A percentile compares a stretch with the other conserved stretches of the same genome.
phyloP scores from a whole-genome alignment of 129 eudicot species.

The carrot (Daucus carota) region DH1_v3.0 NC_030387.2:30932001-30932500 shows the following conservation, averaged over 20 bases:
- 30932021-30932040: background rate
- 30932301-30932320: background rate
- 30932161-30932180: background rate
- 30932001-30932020: background rate
- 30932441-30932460: constrained; percentile 30
- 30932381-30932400: background rate
- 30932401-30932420: background rate
- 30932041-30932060: background rate
- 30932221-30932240: background rate
- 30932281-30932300: background rate
- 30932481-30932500: constrained; percentile 27
- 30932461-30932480: constrained; percentile 25
- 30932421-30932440: background rate
- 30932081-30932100: background rate
- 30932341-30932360: background rate
- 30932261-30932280: background rate
- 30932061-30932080: background rate
- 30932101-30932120: background rate
- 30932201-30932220: background rate
- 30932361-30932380: background rate
- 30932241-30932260: background rate
- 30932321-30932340: background rate
- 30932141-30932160: background rate
- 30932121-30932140: background rate
- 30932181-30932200: background rate